phyloP scores from a whole-genome alignment of 805 yeast genomes.

The Candida koratica region DNA sequence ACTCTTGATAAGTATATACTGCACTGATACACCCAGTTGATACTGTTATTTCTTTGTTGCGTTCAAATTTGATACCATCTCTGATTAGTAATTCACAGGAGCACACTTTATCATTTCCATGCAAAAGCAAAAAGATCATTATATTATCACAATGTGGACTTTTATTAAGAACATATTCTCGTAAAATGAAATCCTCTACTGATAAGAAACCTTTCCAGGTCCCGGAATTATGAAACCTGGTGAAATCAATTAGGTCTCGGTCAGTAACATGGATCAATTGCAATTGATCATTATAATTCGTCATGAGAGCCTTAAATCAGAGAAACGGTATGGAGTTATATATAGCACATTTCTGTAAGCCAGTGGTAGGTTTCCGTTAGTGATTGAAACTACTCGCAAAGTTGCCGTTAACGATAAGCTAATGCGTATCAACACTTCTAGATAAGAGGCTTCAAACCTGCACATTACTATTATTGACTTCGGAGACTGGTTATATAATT shows the following conservation, averaged over 20 bases:
- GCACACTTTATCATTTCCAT: conserved; percentile 14
- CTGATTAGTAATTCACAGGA: conserved; percentile 37
- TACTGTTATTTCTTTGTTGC: conserved; percentile 4
- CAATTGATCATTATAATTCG: neutral
- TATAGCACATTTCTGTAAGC: too few species aligned
- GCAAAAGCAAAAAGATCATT: conserved; percentile 23
- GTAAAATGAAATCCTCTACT: conserved; percentile 27
- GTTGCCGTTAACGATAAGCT: conserved; percentile 1
- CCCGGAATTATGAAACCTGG: conserved; percentile 31
- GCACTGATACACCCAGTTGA: conserved; percentile 40
- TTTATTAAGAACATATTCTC: conserved; percentile 32
- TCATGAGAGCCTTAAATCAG: too few species aligned
- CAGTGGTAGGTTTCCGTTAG: conserved; percentile 1
- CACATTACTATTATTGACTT: neutral
- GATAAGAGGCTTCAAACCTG: neutral
- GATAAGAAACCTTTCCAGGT: conserved; percentile 37
- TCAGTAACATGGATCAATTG: conserved; percentile 15
- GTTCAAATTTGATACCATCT: conserved; percentile 23
- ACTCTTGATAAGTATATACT: conserved; percentile 34
- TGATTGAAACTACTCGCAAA: neutral
- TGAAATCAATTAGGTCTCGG: conserved; percentile 22
- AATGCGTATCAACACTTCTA: neutral
- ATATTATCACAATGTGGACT: conserved; percentile 5
- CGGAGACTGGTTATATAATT: neutral
- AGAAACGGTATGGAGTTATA: too few species aligned